Evolutionary conservation across 306 rosid genomes (phyloP), one percentile per base, ranked within the genome.

Genomic region (Cucumis cinereus): DNA sequence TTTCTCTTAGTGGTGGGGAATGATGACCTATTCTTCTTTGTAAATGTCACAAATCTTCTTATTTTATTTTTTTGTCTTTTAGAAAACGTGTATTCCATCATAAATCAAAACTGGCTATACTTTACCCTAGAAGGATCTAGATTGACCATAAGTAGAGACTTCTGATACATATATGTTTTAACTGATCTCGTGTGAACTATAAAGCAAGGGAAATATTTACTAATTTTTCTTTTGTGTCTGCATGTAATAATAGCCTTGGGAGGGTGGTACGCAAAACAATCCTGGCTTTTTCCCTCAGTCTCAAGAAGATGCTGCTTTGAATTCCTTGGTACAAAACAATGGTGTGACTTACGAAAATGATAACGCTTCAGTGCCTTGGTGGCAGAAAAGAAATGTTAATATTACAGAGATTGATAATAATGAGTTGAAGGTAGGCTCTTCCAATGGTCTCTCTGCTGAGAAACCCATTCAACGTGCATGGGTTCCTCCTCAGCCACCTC

Each of bases 401-500:
- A 82, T 89, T 83, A 78, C 86, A 35, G 96, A 95, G 83, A 72
- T 89, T 49, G 96, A 86, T 19, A 82, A 80, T 60, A 89, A 78
- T 71, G 96, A 82, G 60, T 69, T 76, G 63, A 92, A 83, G 75
- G 85, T 69, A 64, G 86, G 83, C 67, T 78, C 90, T 38, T 69
- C 79, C 68, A 80, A 78, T 66, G 79, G 79, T 73, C 61, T 87
- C 64, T 7, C 60, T 11, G 41, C 64, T 19, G 50, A 45, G 58
- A 45, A 52, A 40, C 86, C 92, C 4, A 67, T 84, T 71, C 87
- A 81, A 75, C 95, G 95, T 5, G 26, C 54, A 7, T 95, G 99
- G 99, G 98, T 90, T 81, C 98, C 99, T 70, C 98, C 99, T 77
- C 98, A 85, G 86, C 93, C 98, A 52, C 99, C 98, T 45, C 96